Evolutionary conservation across 305 asterid species (phyloP).

Genomic region (Fraxinus sp.): DNA sequence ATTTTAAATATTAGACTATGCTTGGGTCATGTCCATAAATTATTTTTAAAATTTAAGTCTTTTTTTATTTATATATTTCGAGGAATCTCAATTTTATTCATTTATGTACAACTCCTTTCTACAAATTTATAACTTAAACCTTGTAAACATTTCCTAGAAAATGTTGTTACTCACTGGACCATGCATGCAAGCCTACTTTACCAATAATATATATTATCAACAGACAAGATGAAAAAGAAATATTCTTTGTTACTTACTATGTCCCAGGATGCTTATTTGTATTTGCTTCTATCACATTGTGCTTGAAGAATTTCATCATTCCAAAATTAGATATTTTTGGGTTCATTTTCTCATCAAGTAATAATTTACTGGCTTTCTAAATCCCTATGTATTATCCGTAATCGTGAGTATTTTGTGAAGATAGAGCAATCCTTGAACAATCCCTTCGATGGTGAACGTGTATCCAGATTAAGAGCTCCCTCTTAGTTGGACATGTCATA

Average conservation of each 20-base stretch:
- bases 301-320: not conserved
- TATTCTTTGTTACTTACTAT: not conserved
- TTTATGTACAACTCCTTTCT: too few relatives aligned
- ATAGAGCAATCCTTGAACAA: conserved; percentile 22
- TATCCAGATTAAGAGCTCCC: conserved; percentile 35
- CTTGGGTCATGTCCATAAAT: too few relatives aligned
- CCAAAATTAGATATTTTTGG: not conserved
- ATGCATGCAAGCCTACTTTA: too few relatives aligned
- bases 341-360: not conserved
- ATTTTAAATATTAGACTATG: too few relatives aligned
- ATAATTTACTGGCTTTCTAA: not conserved
- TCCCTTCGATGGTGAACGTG: conserved; percentile 43
- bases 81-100: too few relatives aligned
- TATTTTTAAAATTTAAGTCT: too few relatives aligned
- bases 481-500: conserved; percentile 23
- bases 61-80: too few relatives aligned
- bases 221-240: too few relatives aligned
- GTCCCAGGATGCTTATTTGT: not conserved
- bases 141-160: too few relatives aligned
- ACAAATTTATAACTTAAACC: too few relatives aligned
- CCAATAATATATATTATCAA: too few relatives aligned
- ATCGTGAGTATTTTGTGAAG: not conserved
- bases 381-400: not conserved
- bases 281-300: not conserved
- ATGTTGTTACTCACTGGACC: too few relatives aligned